Base-by-base conservation (phyloP, 1,284 basidiomycete genomes). In the Ganoderma boninense region DNA sequence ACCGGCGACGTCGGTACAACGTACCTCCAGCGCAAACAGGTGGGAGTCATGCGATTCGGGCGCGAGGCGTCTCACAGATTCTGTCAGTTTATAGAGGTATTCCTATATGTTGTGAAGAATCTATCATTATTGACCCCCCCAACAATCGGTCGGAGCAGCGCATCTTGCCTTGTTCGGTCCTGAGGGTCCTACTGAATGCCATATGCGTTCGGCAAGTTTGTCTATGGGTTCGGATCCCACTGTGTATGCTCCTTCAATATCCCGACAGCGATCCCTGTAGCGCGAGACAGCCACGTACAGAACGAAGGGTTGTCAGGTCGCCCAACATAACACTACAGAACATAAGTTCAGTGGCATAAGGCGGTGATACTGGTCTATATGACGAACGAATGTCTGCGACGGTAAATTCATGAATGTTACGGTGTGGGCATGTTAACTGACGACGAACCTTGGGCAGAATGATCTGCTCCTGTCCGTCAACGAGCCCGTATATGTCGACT, bases 221-320 rank as follows among this genome's bases (percentile, higher is more conserved):
- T 92, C 89, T 26, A 96, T 82, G 0, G 91, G 89, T 79, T 95
- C 91, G 1, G 92, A 92, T 2, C 94, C 95, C 65, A 95, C 94
- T 94, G 69, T 42, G 8, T 6, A 57, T 40, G 23, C 32, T 32
- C 23, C 11, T 14, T 65, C 40, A 57, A 35, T 23, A 11, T 38
- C 38, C 38, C 20, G 20, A n/a, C 2, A 8, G 3, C 5, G n/a
- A 18, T 14, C 40, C 5, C 18, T 23, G 44, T 20, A 23, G 23
- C 13, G 29, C 29, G 26, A 57, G 18, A 20, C 14, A 23, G 11
- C 13, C 5, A 78, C 86, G 69, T 74, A 93, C 92, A 83, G 78
- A 95, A 96, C 0, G 93, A 93, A 0, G 92, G 91, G 71, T 95
- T 96, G 75, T 92, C 89, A 43, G 88, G 89, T 60, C 90, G 84